Evolutionary conservation across 495 filamentous ascomycete species (phyloP), one percentile per base, ranked within the genome.

Genomic region (Immersiella caudata): DNA sequence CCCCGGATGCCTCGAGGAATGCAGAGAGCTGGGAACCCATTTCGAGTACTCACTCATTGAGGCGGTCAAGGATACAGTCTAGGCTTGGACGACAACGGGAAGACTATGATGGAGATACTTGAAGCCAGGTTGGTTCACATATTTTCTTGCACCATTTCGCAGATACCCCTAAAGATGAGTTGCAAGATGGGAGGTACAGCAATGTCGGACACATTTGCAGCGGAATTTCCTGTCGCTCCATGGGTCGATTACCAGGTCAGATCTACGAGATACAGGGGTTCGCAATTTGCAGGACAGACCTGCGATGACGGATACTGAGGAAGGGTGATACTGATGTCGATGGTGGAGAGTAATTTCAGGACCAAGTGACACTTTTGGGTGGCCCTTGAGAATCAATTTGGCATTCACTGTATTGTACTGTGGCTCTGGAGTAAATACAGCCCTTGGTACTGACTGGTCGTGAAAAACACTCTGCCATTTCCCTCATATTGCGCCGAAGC

Each of bases 21-120:
- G 83, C 68, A 67, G 76, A 9, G 66, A 75, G 50, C 69, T 79
- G 49, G 78, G 80, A 2, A 86, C 83, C 0, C 74, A 74, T 33
- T 86, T 80, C 78, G 80, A 85, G 67, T 83, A 78, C 64, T 74
- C 70, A 33, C 63, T 81, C 54, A 78, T 86, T 57, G 74, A 82
- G 57, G 83, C 77, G 0, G 77, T 82, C 29, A 85, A 83, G 56
- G 64, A 70, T 20, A 55, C 33, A 6, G 56, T 51, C 14, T 27
- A 50, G 35, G 21, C 11, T 2, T 25, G 21, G 56, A 33, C 25
- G 14, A 57, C 54, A 18, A 57, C 18, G 22, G 2, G 22, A 4
- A 24, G 2, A 12, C 11, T 14, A 2, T 12, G 40, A 18, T 12
- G 40, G 40, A 46, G 40, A 18, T 18, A 46, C 40, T 12, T 4